These are phyloP conservation scores for Kluyveromyces lactis DNA, from an alignment of 805 yeast species.

Conservation along the genomic window DNA sequence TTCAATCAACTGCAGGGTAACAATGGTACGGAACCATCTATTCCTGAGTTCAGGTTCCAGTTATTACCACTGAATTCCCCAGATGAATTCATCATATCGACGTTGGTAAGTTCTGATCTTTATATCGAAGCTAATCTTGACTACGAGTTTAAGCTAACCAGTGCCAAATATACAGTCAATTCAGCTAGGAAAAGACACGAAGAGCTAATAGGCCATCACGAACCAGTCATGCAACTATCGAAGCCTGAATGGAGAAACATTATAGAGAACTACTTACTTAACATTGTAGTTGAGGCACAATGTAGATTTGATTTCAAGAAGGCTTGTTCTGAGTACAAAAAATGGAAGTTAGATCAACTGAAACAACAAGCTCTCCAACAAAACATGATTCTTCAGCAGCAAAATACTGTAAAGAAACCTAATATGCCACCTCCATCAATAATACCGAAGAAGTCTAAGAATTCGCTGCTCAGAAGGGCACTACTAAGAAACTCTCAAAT, in stretches of 20 bases:
- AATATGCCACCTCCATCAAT: conserved; percentile 30
- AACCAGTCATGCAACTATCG: conserved; percentile 30
- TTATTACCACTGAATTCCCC: conserved; percentile 45
- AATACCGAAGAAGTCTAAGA: conserved; percentile 14
- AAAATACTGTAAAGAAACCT: conserved; percentile 18
- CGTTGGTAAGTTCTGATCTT: conserved; percentile 51
- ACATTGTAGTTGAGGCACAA: conserved; percentile 62
- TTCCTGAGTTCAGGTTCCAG: conserved; percentile 38
- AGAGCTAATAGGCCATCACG: conserved; percentile 17
- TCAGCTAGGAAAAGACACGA: conserved; percentile 48
- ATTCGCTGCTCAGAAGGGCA: conserved; percentile 27
- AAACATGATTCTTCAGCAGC: background rate
- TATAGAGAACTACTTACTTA: conserved; percentile 58
- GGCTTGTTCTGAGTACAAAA: conserved; percentile 40
- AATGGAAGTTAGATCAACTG: conserved; percentile 29
- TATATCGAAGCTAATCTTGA: conserved; percentile 57
- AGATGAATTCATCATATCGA: conserved; percentile 40
- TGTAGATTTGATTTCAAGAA: conserved; percentile 57
- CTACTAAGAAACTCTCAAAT: conserved; percentile 22
- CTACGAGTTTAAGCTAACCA: conserved; percentile 42
- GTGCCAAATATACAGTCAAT: conserved; percentile 54
- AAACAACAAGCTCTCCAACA: conserved; percentile 1
- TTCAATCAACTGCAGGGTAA: conserved; percentile 6
- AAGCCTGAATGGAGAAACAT: conserved; percentile 66
- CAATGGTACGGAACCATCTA: conserved; percentile 11